These are phyloP conservation scores for Mycena leptocephala DNA, from an alignment of 768 basidiomycete genomes.

Conservation along the genomic window DNA sequence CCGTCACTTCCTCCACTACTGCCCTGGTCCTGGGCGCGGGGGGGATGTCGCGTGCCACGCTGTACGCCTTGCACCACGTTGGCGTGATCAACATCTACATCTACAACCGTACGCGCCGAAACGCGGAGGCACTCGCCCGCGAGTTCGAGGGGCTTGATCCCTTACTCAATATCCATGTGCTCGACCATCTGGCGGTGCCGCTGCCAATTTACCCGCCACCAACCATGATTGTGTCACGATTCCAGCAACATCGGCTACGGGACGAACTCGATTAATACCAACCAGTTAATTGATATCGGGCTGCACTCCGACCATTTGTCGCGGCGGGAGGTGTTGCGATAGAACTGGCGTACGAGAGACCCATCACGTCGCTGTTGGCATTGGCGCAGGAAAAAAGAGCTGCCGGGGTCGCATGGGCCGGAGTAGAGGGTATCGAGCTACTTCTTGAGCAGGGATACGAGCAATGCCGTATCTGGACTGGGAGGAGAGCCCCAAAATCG, in stretches of 20 bases:
- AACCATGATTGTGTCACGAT: conserved; percentile 81
- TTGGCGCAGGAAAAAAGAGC: conserved; percentile 61
- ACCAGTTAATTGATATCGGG: conserved; percentile 61
- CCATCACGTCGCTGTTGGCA: conserved; percentile 74
- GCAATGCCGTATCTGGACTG: conserved; percentile 77
- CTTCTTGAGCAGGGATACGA: conserved; percentile 81
- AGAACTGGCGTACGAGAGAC: conserved; percentile 84
- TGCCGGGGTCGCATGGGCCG: conserved; percentile 61
- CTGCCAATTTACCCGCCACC: conserved; percentile 57
- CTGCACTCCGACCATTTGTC: conserved; percentile 58
- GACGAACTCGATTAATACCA: conserved; percentile 41
- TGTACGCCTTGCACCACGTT: conserved; percentile 79
- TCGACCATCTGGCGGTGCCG: conserved; percentile 66
- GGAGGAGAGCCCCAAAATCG: conserved; percentile 61
- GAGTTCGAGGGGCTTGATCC: conserved; percentile 67
- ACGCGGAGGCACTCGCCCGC: conserved; percentile 71
- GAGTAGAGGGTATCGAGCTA: conserved; percentile 75
- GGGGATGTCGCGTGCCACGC: conserved; percentile 84
- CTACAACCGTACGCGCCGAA: conserved; percentile 78
- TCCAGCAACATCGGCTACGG: conserved; percentile 59
- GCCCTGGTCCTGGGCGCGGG: conserved; percentile 86
- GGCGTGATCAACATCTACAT: conserved; percentile 76
- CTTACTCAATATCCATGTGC: conserved; percentile 62
- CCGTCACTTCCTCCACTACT: conserved; percentile 49
- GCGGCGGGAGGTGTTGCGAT: conserved; percentile 62